Percentiles rank a stretch among this genome's conserved stretches.
phyloP scores from a whole-genome alignment of 192 early-diverging fungal species.

The Backusella parvicylindrica region DNA sequence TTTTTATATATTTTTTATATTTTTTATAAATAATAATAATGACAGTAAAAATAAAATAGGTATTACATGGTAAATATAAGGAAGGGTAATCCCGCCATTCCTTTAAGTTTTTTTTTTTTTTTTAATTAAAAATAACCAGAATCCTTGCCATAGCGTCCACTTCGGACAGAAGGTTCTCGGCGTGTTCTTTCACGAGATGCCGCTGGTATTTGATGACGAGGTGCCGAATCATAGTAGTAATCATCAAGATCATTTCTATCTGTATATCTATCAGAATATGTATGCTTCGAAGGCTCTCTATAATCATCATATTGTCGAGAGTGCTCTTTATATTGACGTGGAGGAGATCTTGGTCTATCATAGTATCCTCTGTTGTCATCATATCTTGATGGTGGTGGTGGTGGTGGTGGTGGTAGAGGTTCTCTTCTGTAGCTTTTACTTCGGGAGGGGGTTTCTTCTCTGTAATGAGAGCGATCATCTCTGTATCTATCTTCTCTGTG shows the following conservation, averaged over 20 bases:
- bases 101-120: too few species aligned
- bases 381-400: background rate
- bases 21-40: background rate
- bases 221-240: conserved; percentile 5
- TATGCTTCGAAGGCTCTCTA: background rate
- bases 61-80: background rate
- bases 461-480: background rate
- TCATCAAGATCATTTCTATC: conserved; percentile 8
- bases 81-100: background rate
- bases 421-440: background rate
- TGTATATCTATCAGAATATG: background rate
- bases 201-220: background rate
- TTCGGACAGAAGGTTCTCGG: background rate
- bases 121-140: background rate
- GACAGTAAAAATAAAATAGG: background rate
- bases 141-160: background rate
- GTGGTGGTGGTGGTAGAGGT: background rate
- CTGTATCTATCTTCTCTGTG: background rate
- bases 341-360: background rate
- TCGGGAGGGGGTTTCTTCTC: background rate
- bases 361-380: background rate
- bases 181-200: background rate
- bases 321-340: background rate
- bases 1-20: background rate
- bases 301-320: background rate